Conservation (phyloP, 106 monocot species). For the Allium sativum region DNA sequence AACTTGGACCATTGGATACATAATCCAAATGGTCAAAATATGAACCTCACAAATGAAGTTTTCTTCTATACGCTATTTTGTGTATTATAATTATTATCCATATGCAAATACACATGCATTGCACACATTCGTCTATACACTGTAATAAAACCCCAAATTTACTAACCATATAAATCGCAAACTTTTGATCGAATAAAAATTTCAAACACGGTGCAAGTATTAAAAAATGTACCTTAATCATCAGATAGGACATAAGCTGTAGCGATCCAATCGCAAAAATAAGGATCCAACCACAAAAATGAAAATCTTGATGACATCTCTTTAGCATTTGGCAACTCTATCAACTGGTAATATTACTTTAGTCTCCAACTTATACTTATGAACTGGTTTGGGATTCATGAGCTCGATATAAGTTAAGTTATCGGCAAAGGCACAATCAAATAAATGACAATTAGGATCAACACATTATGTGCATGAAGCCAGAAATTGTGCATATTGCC, state of each 20-base stretch:
- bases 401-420: constrained; percentile 59
- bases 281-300: too few relatives aligned
- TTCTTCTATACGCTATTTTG: too few relatives aligned
- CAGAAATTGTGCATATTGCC: constrained; percentile 44
- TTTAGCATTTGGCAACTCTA: constrained; percentile 48
- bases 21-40: too few relatives aligned
- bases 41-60: too few relatives aligned
- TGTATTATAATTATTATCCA: too few relatives aligned
- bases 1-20: too few relatives aligned
- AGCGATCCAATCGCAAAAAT: constrained; percentile 55
- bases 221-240: constrained; percentile 41
- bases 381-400: constrained; percentile 13
- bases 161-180: too few relatives aligned
- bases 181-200: neutral
- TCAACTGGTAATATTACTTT: constrained; percentile 25
- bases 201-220: neutral
- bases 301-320: constrained; percentile 44
- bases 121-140: too few relatives aligned
- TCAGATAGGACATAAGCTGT: constrained; percentile 60
- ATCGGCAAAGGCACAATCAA: constrained; percentile 65
- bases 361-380: constrained; percentile 75
- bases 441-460: constrained; percentile 59
- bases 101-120: too few relatives aligned
- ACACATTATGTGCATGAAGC: constrained; percentile 58
- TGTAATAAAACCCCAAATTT: too few relatives aligned